A percentile compares a stretch with the other conserved stretches of the same genome.
phyloP scores from a whole-genome alignment of 2,329 filamentous ascomycete genomes.

The Aciculosporium take region DNA sequence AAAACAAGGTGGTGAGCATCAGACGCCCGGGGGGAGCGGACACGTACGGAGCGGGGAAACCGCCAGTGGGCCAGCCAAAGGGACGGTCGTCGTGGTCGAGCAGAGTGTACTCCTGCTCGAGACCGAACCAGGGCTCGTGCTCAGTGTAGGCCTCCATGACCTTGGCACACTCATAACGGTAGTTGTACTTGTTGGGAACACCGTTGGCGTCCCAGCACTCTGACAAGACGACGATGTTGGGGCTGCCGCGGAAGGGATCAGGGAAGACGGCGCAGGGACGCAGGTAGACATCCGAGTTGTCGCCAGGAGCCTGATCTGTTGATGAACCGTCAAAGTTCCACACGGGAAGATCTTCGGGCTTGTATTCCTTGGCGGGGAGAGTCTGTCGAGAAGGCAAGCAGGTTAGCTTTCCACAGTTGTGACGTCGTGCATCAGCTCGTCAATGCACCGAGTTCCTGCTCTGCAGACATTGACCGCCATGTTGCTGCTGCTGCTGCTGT shows the following conservation, averaged over 20 bases:
- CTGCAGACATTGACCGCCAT: no score
- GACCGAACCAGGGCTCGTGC: slow-evolving; percentile 89
- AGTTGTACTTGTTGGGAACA: slow-evolving; percentile 97
- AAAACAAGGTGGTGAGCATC: no score
- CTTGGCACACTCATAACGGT: slow-evolving; percentile 79
- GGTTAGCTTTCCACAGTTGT: neutral
- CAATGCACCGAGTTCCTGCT: no score
- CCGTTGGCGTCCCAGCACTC: slow-evolving; percentile 93
- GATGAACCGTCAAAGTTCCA: slow-evolving; percentile 63
- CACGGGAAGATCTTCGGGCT: slow-evolving; percentile 36
- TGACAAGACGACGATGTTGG: slow-evolving; percentile 87
- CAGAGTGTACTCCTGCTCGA: slow-evolving; percentile 85
- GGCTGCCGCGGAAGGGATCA: slow-evolving; percentile 76
- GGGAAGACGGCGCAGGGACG: slow-evolving; percentile 79
- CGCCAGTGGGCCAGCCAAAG: slow-evolving; percentile 57
- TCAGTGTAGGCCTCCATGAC: slow-evolving; percentile 77
- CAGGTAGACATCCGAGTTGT: slow-evolving; percentile 97
- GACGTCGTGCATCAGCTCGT: no score
- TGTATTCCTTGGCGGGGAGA: slow-evolving; percentile 34
- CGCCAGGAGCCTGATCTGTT: slow-evolving; percentile 79
- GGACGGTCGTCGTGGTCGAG: slow-evolving; percentile 73
- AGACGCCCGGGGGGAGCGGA: neutral
- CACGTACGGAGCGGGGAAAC: slow-evolving; percentile 68
- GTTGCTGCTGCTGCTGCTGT: no score
- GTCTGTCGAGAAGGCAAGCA: slow-evolving; percentile 23